These are phyloP conservation scores for Rhodofomes roseus DNA, from an alignment of 1,284 basidiomycete genomes.

Conservation along the genomic window DNA sequence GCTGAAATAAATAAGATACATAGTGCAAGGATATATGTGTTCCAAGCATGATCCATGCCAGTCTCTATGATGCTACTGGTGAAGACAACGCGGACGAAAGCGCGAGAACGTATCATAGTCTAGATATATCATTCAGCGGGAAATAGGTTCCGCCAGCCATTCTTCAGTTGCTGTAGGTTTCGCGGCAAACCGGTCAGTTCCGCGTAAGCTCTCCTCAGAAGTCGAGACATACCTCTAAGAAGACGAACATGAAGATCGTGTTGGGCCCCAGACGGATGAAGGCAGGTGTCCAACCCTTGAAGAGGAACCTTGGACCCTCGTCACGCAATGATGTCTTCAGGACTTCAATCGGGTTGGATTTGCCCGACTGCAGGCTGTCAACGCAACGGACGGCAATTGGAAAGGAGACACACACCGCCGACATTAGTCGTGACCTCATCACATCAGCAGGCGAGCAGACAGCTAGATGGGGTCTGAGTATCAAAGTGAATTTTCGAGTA, in stretches of 20 bases:
- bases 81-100: not conserved
- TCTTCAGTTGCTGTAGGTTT: conserved; percentile 58
- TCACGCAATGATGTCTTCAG: conserved; percentile 55
- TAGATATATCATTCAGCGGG: conserved; percentile 11
- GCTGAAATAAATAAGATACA: conserved; percentile 2
- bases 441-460: conserved; percentile 90
- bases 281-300: conserved; percentile 87
- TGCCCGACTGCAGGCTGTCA: conserved; percentile 31
- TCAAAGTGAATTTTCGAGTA: not conserved
- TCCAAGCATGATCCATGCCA: not conserved
- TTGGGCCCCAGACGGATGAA: conserved; percentile 84
- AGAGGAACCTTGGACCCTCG: conserved; percentile 82
- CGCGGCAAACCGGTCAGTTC: not conserved
- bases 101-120: not conserved
- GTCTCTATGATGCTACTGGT: not conserved
- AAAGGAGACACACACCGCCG: conserved; percentile 44
- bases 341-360: conserved; percentile 45
- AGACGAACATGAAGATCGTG: conserved; percentile 81
- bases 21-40: not conserved
- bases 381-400: not conserved
- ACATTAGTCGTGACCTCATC: conserved; percentile 75
- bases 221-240: conserved; percentile 58
- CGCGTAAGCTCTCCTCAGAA: not conserved
- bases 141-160: conserved; percentile 40
- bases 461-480: conserved; percentile 39